Evolutionary conservation across 441 rosid species (phyloP).

Genomic region (Corymbia calophylla): DNA sequence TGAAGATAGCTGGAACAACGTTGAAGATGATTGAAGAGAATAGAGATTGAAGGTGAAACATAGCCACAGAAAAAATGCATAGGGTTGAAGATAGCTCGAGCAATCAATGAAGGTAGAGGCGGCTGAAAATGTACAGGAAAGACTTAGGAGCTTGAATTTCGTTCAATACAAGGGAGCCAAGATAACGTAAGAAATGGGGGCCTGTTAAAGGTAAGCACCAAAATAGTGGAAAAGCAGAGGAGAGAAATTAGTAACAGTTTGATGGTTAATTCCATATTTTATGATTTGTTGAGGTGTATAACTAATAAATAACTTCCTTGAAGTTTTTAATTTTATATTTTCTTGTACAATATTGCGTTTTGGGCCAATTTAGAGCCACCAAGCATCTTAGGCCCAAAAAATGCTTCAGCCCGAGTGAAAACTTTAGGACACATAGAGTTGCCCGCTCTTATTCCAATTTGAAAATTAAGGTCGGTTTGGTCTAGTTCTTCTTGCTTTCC

Average conservation of each 20-base stretch:
- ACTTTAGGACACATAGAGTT: neutral
- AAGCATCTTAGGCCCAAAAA: neutral
- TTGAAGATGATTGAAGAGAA: neutral
- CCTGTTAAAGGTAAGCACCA: neutral
- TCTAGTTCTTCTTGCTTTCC: neutral
- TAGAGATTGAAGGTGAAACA: neutral
- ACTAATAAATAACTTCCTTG: neutral
- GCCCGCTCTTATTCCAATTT: neutral
- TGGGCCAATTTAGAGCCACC: neutral
- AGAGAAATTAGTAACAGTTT: neutral
- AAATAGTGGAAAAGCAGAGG: neutral
- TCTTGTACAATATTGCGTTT: neutral
- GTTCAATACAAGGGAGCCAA: neutral
- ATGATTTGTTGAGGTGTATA: neutral
- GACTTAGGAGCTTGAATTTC: neutral
- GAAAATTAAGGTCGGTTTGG: neutral
- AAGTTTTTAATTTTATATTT: neutral
- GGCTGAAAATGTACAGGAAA: neutral
- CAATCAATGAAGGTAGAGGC: neutral
- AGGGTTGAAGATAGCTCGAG: neutral
- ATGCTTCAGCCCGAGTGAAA: neutral
- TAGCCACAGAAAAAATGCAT: neutral
- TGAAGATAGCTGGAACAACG: neutral
- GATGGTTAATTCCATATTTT: neutral
- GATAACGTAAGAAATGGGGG: neutral